Evolutionary conservation across 2,329 filamentous ascomycete genomes (phyloP), one percentile per base, ranked within the genome.

Genomic region (Ambrosiella xylebori): DNA sequence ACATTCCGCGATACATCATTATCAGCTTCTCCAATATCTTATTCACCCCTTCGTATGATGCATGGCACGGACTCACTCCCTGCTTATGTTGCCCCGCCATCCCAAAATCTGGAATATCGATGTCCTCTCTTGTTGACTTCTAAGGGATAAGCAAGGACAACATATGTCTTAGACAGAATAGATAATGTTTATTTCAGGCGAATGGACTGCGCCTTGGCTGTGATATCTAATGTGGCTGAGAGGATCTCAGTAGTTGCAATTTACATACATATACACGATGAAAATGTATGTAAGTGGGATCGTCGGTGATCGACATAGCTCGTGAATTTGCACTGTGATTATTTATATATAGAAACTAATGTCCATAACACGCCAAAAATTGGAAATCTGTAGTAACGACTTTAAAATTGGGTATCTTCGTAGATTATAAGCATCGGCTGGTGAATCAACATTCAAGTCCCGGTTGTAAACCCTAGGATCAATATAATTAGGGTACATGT

Each of bases 221-320:
- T 27, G 3, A 27, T 27, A 27, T 27, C 4, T 3, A 27, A 27
- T 27, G 4, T 27, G 27, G 27, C 27, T 4, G 27, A 27, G 27
- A 27, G 27, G 4, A 27, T 27, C 27, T 27, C 27, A 3, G 27
- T 27, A 27, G 27, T 27, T 27, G 27, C 27, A 2, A 27, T 27
- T 27, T 27, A 27, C 27, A 27, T 27, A 27, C 27, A 27, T 27
- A 27, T 27, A 27, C 27, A 27, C 40, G 17, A 19, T 49, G 45
- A 49, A 9, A n/a, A 51, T 51, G 47, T 15, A 39, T 55, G 40
- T 55, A 35, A 55, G 53, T 55, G 38, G 38, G 53, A 55, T 55
- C 38, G 38, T 7, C 38, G 12, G 13, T n/a, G 38, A 54, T 40
- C 52, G 6, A 19, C 27, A 39, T 8, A 11, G 3, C 27, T 27